Evolutionary conservation across 805 yeast species (phyloP).

Genomic region (Torulaspora franciscae): DNA sequence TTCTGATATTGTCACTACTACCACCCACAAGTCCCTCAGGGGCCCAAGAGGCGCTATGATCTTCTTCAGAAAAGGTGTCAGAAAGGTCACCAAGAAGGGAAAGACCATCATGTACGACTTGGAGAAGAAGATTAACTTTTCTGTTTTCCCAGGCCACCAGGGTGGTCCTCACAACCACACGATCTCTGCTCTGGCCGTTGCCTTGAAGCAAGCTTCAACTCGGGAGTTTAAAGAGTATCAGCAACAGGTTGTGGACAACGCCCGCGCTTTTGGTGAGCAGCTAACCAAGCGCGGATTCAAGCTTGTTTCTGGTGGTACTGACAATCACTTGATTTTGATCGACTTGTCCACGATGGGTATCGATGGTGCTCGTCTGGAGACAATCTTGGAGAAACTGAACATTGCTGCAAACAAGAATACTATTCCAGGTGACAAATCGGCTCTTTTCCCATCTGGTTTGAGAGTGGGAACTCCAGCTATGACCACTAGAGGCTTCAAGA

Average conservation of each 20-base stretch:
- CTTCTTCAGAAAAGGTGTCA: slow-evolving; percentile 91
- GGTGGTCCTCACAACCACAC: slow-evolving; percentile 99
- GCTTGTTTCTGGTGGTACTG: slow-evolving; percentile 90
- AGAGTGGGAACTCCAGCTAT: slow-evolving; percentile 98
- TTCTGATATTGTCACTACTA: slow-evolving; percentile 95
- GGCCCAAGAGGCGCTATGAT: slow-evolving; percentile 99
- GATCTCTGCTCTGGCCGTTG: slow-evolving; percentile 92
- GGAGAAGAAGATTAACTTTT: slow-evolving; percentile 88
- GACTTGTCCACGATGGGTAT: slow-evolving; percentile 69
- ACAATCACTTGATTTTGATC: slow-evolving; percentile 85
- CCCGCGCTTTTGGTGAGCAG: slow-evolving; percentile 67
- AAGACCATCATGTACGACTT: slow-evolving; percentile 80
- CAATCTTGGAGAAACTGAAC: slow-evolving; percentile 81
- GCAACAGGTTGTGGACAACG: slow-evolving; percentile 73
- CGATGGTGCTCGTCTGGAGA: slow-evolving; percentile 95
- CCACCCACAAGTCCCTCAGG: slow-evolving; percentile 95
- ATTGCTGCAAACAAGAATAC: slow-evolving; percentile 96
- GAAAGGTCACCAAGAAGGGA: slow-evolving; percentile 77
- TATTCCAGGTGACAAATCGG: slow-evolving; percentile 93
- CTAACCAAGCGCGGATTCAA: slow-evolving; percentile 59
- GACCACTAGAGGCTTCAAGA: slow-evolving; percentile 91
- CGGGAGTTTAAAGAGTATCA: slow-evolving; percentile 90
- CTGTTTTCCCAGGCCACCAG: slow-evolving; percentile 98
- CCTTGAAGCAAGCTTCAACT: slow-evolving; percentile 83
- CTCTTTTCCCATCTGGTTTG: slow-evolving; percentile 91